phyloP scores from a whole-genome alignment of 129 eudicot species.

The Calendula officinalis region DNA sequence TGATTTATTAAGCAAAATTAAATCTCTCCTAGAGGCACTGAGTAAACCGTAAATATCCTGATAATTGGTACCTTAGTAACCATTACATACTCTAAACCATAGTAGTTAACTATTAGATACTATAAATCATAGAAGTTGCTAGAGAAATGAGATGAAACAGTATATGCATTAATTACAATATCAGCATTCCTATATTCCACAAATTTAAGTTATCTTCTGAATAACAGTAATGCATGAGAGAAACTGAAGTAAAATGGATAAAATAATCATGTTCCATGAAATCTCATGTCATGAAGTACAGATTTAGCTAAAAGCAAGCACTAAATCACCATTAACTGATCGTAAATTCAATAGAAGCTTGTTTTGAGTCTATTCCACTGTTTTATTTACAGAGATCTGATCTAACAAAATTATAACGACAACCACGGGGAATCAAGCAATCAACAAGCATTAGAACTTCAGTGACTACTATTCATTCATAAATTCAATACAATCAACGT shows the following conservation, averaged over 20 bases:
- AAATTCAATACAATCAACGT: not conserved
- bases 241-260: slow-evolving; percentile 2
- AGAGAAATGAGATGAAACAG: slow-evolving; percentile 1
- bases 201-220: slow-evolving; percentile 3
- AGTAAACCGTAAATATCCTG: slow-evolving; percentile 12
- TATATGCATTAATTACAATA: not conserved
- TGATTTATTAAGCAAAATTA: not conserved
- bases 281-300: slow-evolving; percentile 10
- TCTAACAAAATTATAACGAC: slow-evolving; percentile 4
- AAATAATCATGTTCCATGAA: slow-evolving; percentile 3
- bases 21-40: slow-evolving; percentile 11
- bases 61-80: slow-evolving; percentile 2
- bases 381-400: slow-evolving; percentile 10
- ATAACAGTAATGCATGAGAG: slow-evolving; percentile 1
- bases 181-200: slow-evolving; percentile 5
- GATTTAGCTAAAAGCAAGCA: slow-evolving; percentile 13
- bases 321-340: slow-evolving; percentile 11
- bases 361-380: slow-evolving; percentile 1
- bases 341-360: slow-evolving; percentile 18
- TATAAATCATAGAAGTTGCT: slow-evolving; percentile 12
- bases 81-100: slow-evolving; percentile 5
- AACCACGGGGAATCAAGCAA: slow-evolving; percentile 4
- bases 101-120: slow-evolving; percentile 3
- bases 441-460: not conserved
- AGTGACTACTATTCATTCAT: slow-evolving; percentile 8